phyloP scores from a whole-genome alignment of 495 filamentous ascomycete species.

The Neurospora sp. region DNA sequence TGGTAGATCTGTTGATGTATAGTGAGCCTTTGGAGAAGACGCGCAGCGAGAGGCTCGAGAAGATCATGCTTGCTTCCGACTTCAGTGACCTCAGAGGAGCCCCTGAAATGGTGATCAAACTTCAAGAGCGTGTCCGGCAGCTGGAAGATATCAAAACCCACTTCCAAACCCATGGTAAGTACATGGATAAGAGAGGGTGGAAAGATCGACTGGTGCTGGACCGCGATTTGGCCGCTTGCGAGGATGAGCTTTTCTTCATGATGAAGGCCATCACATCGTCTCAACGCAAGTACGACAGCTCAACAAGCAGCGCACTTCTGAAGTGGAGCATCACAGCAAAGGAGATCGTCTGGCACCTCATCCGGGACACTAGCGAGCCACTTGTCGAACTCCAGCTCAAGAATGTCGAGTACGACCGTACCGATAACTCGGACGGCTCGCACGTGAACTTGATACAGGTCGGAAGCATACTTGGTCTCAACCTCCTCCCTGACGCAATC shows the following conservation, averaged over 20 bases:
- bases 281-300: conserved; percentile 72
- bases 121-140: conserved; percentile 87
- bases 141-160: conserved; percentile 94
- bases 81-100: conserved; percentile 94
- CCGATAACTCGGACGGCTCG: conserved; percentile 92
- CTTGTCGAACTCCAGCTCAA: conserved; percentile 89
- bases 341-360: conserved; percentile 95
- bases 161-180: conserved; percentile 85
- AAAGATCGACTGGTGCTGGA: conserved; percentile 77
- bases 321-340: conserved; percentile 83
- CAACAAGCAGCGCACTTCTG: conserved; percentile 64
- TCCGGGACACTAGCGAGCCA: conserved; percentile 73
- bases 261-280: conserved; percentile 99
- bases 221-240: conserved; percentile 75
- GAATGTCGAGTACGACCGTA: conserved; percentile 83
- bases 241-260: conserved; percentile 98
- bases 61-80: conserved; percentile 99
- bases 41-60: conserved; percentile 82
- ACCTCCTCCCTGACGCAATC: conserved; percentile 77
- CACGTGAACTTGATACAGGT: conserved; percentile 88
- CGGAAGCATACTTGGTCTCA: conserved; percentile 71
- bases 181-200: conserved; percentile 84
- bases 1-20: conserved; percentile 87
- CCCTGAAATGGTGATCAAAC: conserved; percentile 81
- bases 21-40: conserved; percentile 94